Evolutionary conservation across 225 moss, liverwort and hornwort species (phyloP), one percentile per base, ranked within the genome.

Genomic region (Lunularia cruciata): DNA sequence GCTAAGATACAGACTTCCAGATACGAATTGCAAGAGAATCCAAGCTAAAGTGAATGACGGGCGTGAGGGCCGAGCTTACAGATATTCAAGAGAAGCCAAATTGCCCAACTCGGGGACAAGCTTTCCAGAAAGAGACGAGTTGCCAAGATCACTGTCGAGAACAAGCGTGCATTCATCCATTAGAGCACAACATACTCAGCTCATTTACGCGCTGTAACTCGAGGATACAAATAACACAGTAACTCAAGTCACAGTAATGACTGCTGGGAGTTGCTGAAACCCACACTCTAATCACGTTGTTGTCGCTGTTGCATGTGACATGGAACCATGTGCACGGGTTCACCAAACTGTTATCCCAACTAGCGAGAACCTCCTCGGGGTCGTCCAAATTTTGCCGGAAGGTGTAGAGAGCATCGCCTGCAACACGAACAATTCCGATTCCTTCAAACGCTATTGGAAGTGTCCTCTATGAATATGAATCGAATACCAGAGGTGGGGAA

Each of bases 321-420:
- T 82, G 82, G 48, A 82, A 82, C 82, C 82, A 82, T 37, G 82
- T 82, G 75, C 82, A 82, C 1, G 82, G 82, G 27, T 78, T 75
- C 20, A 82, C 82, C 40, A 82, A 38, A 43, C 64, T 82, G 15
- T 70, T 66, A 35, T 82, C 82, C 82, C 82, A 82, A 35, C 82
- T 82, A 8, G 55, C 54, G 40, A 82, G 33, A 11, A 82, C 77
- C 13, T 57, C 47, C n/a, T 67, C 57, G 6, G 82, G 82, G 52
- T 82, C 82, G 23, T 40, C 26, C 67, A 82, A 57, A n/a, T 71
- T 59, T 2, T 26, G 56, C 48, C 71, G 74, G 26, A 77, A 78
- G 6, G 62, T 67, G 26, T 72, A 55, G 53, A 82, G 58, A 0
- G 82, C 74, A 54, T 82, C 82, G 18, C 82, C 82, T 82, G 82